Base-by-base conservation (phyloP, 495 filamentous ascomycete species). In the Parathielavia hyrcaniae region DNA sequence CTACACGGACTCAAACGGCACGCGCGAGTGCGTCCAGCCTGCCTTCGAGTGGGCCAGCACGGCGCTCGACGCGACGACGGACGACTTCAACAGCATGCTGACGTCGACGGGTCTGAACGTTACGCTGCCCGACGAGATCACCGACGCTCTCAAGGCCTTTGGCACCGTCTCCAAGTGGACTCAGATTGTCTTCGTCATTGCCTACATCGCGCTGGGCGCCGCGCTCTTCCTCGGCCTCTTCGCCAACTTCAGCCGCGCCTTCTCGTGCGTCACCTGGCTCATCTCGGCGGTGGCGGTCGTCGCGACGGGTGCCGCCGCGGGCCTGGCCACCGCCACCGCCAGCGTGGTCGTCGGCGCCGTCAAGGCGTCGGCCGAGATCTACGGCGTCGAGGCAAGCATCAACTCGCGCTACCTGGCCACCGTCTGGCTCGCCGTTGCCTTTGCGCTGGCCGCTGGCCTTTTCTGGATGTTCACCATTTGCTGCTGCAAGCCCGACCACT, bases 401-500 rank as follows among this genome's bases (percentile, higher is more conserved):
- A 87, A 89, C 69, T 81, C 65, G 48, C 77, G 79, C 63, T 91
- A 87, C 71, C 82, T 87, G 56, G 79, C 79, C 23, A 72, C 80
- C 5, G 80, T 84, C 49, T 97, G 92, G 92, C 71, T 96, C 49
- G 86, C 84, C 49, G 86, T 85, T 12, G 86, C 78, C 35, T 93
- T 95, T 70, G 83, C 86, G 46, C 63, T 90, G 22, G 88, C 67
- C 48, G 83, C 83, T 14, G 79, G 79, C 57, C 63, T 95, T 64
- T 96, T 96, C 85, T 97, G 92, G 92, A 75, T 88, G 62, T 83
- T 95, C 72, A 89, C 83, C 71, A 78, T 84, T 55, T 97, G 92
- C 86, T 97, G 91, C 83, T 96, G 92, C 78, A 66, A 70, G 51
- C 74, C 72, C 47, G 75, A 75, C 64, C 66, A 72, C 39, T 57